A percentile compares a stretch with the other conserved stretches of the same genome.
phyloP scores from a whole-genome alignment of 495 filamentous ascomycete genomes.

The Darksidea phi region DNA sequence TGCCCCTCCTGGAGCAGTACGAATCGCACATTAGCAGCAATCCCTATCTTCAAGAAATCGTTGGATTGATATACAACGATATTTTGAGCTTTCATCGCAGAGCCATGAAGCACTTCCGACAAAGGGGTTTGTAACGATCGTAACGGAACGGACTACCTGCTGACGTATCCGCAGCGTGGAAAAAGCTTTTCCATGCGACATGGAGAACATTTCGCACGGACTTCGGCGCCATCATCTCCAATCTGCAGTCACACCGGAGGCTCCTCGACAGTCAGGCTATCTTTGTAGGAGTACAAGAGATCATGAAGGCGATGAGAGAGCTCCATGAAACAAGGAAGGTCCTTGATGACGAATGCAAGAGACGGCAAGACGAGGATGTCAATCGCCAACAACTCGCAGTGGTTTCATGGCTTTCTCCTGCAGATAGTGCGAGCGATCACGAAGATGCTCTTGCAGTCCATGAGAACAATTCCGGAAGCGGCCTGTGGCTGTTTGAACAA shows the following conservation, averaged over 20 bases:
- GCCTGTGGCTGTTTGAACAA: slow-evolving; percentile 21
- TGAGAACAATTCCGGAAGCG: background rate
- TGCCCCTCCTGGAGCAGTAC: background rate
- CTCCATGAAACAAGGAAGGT: background rate
- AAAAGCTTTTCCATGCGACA: slow-evolving; percentile 7
- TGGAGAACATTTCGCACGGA: slow-evolving; percentile 5
- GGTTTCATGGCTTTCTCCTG: slow-evolving; percentile 2
- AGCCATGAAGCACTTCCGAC: slow-evolving; percentile 2
- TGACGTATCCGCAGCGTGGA: slow-evolving; percentile 15
- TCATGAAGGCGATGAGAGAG: background rate
- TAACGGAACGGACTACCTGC: slow-evolving; percentile 21
- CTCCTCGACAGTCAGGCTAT: background rate
- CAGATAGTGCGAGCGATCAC: slow-evolving; percentile 4
- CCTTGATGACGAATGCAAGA: too few species aligned
- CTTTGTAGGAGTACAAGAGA: background rate
- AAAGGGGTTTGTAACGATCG: slow-evolving; percentile 23
- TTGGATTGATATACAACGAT: background rate
- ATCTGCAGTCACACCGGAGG: background rate
- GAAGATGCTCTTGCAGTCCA: background rate
- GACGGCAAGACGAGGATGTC: background rate
- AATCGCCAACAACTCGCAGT: background rate
- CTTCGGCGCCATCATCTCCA: slow-evolving; percentile 3
- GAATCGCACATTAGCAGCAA: background rate
- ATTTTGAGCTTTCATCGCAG: background rate
- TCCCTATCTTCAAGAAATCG: background rate